Evolutionary conservation across 208 protist species (phyloP).

Genomic region (Wallacemonas sp.): DNA sequence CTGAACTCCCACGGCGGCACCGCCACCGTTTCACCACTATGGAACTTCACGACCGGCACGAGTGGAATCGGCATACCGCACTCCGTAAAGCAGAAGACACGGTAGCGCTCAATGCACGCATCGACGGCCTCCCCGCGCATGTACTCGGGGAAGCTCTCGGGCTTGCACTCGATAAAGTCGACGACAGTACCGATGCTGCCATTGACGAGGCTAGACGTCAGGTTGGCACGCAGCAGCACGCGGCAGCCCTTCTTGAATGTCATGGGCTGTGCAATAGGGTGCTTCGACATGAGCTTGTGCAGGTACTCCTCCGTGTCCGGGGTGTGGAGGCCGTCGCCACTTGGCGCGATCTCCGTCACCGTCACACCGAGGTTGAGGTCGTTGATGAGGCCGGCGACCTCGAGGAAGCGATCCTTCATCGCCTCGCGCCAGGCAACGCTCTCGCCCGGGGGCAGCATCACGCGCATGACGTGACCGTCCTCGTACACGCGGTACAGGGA

Average conservation of each 20-base stretch:
- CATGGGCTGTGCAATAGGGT: conserved; percentile 83
- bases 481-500: conserved; percentile 84
- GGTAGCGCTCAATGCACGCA: conserved; percentile 76
- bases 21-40: conserved; percentile 75
- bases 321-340: conserved; percentile 81
- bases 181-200: conserved; percentile 89
- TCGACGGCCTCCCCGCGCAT: conserved; percentile 63
- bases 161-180: conserved; percentile 77
- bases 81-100: conserved; percentile 81
- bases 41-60: conserved; percentile 85
- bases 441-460: conserved; percentile 79
- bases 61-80: conserved; percentile 80
- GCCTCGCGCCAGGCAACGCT: conserved; percentile 80
- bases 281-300: conserved; percentile 75
- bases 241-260: conserved; percentile 88
- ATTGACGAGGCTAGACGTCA: conserved; percentile 80
- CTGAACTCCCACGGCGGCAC: conserved; percentile 86
- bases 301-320: conserved; percentile 80
- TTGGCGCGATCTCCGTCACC: conserved; percentile 82
- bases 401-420: conserved; percentile 80
- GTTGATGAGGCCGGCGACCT: conserved; percentile 76
- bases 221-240: conserved; percentile 80
- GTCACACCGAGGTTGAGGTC: conserved; percentile 72
- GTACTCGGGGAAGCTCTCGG: conserved; percentile 68
- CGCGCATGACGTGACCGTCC: conserved; percentile 86